These are phyloP conservation scores for Alternaria rosae DNA, from an alignment of 2,329 filamentous ascomycete genomes.

Conservation along the genomic window DNA sequence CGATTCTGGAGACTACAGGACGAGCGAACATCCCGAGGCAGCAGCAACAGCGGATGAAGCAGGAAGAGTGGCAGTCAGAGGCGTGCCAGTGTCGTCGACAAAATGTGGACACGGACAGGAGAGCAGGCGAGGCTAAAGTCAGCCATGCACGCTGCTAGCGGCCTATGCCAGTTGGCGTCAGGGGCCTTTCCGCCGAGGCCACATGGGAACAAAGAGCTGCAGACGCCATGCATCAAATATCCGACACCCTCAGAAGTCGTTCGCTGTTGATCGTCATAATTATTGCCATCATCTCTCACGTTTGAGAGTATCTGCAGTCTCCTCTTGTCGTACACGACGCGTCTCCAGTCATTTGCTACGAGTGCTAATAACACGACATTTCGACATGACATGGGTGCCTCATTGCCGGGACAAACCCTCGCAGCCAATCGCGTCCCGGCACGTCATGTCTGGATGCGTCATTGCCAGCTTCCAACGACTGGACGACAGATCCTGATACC, in stretches of 20 bases:
- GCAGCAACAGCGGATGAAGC: constrained; percentile 31
- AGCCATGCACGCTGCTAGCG: constrained; percentile 8
- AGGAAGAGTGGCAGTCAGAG: constrained; percentile 22
- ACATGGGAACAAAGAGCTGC: constrained; percentile 12
- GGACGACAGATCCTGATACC: neutral
- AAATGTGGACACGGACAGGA: constrained; percentile 21
- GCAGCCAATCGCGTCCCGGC: constrained; percentile 13
- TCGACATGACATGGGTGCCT: neutral
- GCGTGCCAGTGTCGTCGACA: constrained; percentile 28
- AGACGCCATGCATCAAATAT: neutral
- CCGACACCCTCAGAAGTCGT: neutral
- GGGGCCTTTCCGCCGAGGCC: constrained; percentile 14
- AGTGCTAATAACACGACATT: neutral
- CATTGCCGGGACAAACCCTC: neutral
- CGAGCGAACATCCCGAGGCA: constrained; percentile 45
- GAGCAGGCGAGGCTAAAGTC: constrained; percentile 17
- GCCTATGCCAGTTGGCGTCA: constrained; percentile 15
- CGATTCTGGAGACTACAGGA: constrained; percentile 39
- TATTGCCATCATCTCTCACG: too few species aligned
- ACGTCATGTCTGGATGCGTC: constrained; percentile 12
- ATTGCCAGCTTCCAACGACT: neutral
- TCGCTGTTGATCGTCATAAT: neutral
- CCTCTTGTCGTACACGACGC: constrained; percentile 7
- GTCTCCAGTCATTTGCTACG: constrained; percentile 20
- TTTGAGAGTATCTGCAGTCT: neutral